phyloP scores from a whole-genome alignment of 108 stramenopile genomes.

The Cyclotella atomus region DNA sequence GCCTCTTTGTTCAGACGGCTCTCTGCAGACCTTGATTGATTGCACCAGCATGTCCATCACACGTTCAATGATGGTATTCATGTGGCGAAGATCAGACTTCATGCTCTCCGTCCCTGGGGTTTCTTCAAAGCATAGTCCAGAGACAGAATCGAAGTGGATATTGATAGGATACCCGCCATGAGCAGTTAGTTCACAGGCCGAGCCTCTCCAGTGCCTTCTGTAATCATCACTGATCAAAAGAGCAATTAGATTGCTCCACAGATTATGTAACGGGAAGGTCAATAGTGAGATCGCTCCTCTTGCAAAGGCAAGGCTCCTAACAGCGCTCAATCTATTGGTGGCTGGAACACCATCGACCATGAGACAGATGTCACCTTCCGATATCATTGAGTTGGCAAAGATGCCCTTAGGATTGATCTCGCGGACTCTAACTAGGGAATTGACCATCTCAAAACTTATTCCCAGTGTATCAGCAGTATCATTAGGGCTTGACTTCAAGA shows the following conservation, averaged over 20 bases:
- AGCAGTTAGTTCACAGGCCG: constrained; percentile 13
- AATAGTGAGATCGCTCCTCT: constrained; percentile 15
- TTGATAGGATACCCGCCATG: constrained; percentile 3
- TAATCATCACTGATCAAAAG: constrained; percentile 23
- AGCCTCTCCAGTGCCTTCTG: constrained; percentile 14
- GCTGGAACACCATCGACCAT: constrained; percentile 32
- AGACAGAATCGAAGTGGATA: constrained; percentile 15
- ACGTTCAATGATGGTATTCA: constrained; percentile 28
- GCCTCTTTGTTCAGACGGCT: constrained; percentile 1
- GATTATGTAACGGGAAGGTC: constrained; percentile 18
- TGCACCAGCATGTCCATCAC: constrained; percentile 25
- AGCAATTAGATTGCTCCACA: constrained; percentile 29
- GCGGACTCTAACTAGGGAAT: constrained; percentile 29
- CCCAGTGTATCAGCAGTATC: constrained; percentile 2
- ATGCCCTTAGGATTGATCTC: constrained; percentile 5
- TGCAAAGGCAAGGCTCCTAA: constrained; percentile 7
- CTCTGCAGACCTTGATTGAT: constrained; percentile 19
- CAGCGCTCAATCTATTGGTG: constrained; percentile 4
- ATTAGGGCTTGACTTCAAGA: neutral
- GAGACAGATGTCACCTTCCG: constrained; percentile 27
- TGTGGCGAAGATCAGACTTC: constrained; percentile 17
- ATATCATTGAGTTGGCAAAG: constrained; percentile 17
- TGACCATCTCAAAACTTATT: constrained; percentile 21
- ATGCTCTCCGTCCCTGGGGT: constrained; percentile 4
- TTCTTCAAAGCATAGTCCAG: constrained; percentile 16